phyloP scores from a whole-genome alignment of 352 stramenopile species.

The Saprolegnia parasitica region DNA sequence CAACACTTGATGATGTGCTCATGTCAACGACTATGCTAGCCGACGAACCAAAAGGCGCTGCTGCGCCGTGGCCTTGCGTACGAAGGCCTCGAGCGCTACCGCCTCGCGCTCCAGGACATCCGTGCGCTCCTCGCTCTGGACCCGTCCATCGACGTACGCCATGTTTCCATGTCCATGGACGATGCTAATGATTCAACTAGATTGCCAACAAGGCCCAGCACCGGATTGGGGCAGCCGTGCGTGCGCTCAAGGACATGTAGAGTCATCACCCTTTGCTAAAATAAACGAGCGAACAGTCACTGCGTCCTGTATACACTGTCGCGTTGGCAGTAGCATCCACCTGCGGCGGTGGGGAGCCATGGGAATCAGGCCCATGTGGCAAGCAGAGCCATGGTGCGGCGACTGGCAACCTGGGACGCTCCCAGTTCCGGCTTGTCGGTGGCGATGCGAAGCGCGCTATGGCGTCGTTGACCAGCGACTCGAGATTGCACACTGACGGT shows the following conservation, averaged over 20 bases:
- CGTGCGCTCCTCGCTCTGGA: constrained; percentile 80
- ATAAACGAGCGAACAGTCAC: too few species aligned
- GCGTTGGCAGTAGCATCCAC: too few species aligned
- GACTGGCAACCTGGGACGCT: too few species aligned
- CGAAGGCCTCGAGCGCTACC: constrained; percentile 94
- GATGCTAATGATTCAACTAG: constrained; percentile 32
- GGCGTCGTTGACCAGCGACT: too few species aligned
- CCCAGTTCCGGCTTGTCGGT: too few species aligned
- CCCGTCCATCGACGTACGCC: constrained; percentile 76
- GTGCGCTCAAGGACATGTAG: constrained; percentile 64
- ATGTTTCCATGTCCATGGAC: constrained; percentile 12
- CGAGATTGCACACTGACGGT: too few species aligned
- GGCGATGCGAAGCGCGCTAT: too few species aligned
- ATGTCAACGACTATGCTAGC: constrained; percentile 28
- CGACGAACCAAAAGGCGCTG: constrained; percentile 94
- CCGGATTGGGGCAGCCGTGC: constrained; percentile 83
- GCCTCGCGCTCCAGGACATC: constrained; percentile 83
- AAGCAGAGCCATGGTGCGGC: too few species aligned
- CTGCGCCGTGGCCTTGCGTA: constrained; percentile 92
- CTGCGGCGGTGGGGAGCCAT: too few species aligned
- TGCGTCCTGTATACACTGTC: too few species aligned
- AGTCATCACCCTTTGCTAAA: too few species aligned
- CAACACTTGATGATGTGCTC: neutral
- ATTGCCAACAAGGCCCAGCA: constrained; percentile 87
- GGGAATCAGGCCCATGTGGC: too few species aligned